phyloP scores from a whole-genome alignment of 345 rosid species.

The Eutrema heterophyllum region DNA sequence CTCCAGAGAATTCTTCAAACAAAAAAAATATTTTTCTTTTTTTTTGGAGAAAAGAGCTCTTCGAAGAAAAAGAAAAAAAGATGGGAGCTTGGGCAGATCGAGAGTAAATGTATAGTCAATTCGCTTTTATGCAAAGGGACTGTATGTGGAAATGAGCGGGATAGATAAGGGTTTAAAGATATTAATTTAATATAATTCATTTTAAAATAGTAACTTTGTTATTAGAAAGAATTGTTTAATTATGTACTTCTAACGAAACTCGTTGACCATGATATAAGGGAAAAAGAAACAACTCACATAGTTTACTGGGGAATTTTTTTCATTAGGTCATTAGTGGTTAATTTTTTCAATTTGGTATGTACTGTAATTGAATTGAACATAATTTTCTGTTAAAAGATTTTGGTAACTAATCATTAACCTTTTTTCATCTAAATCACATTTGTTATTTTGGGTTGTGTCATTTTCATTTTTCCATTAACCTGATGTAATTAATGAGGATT shows the following conservation, averaged over 20 bases:
- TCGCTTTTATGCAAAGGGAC: slow-evolving; percentile 32
- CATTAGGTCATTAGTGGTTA: not conserved
- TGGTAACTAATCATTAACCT: slow-evolving; percentile 12
- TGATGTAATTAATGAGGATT: slow-evolving; percentile 9
- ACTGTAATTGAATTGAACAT: not conserved
- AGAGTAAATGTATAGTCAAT: slow-evolving; percentile 28
- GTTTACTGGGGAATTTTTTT: not conserved
- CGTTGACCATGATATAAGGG: slow-evolving; percentile 21
- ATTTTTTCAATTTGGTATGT: not conserved
- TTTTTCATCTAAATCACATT: slow-evolving; percentile 2
- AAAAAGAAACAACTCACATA: not conserved
- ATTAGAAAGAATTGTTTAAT: not conserved
- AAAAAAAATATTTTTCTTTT: not conserved
- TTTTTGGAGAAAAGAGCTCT: not conserved
- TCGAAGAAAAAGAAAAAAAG: not conserved
- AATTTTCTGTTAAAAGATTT: not conserved
- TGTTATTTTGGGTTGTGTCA: slow-evolving; percentile 3
- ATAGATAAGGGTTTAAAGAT: slow-evolving; percentile 22
- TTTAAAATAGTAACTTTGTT: not conserved
- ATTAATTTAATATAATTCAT: not conserved
- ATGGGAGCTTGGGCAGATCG: slow-evolving; percentile 24
- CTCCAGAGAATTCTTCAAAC: slow-evolving; percentile 1
- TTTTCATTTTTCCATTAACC: not conserved
- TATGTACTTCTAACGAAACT: not conserved
- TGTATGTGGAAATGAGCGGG: slow-evolving; percentile 29